A percentile compares a stretch with the other conserved stretches of the same genome.
phyloP scores from a whole-genome alignment of 768 basidiomycete genomes.

The Dentipellis fragilis region DNA sequence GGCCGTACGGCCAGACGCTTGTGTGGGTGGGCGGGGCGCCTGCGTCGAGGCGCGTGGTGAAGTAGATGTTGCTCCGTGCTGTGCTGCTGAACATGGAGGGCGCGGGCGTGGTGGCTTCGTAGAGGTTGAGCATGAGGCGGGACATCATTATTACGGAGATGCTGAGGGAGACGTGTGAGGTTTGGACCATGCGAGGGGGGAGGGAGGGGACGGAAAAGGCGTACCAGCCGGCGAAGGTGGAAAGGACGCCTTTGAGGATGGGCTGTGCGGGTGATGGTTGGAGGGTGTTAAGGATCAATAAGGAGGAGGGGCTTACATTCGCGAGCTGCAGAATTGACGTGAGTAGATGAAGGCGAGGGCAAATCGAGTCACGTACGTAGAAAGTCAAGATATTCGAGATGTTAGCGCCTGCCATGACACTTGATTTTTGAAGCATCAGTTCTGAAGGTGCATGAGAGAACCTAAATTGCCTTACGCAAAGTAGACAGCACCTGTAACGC shows the following conservation, averaged over 20 bases:
- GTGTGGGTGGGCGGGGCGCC: not conserved
- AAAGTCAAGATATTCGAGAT: slow-evolving; percentile 36
- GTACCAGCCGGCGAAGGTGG: slow-evolving; percentile 40
- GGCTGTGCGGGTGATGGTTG: slow-evolving; percentile 24
- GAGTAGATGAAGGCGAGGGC: not conserved
- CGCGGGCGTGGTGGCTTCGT: slow-evolving; percentile 24
- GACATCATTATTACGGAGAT: slow-evolving; percentile 44
- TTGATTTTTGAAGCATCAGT: slow-evolving; percentile 14
- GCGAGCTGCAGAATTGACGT: slow-evolving; percentile 11
- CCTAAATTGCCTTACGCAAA: slow-evolving; percentile 34
- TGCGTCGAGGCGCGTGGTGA: not conserved
- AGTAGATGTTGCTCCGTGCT: not conserved
- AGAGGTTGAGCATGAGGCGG: slow-evolving; percentile 46
- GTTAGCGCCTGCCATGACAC: slow-evolving; percentile 43
- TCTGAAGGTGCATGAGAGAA: not conserved
- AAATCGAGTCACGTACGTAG: slow-evolving; percentile 19
- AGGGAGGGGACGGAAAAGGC: slow-evolving; percentile 7
- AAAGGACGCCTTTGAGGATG: slow-evolving; percentile 34
- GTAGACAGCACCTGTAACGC: slow-evolving; percentile 37
- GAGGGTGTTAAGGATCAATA: slow-evolving; percentile 15
- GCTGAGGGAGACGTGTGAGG: slow-evolving; percentile 18
- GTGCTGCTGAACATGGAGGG: not conserved
- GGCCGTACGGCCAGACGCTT: not conserved
- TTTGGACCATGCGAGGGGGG: not conserved
- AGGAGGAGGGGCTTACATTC: slow-evolving; percentile 11